Percentiles rank a stretch among this genome's conserved stretches.
Conservation (phyloP, 176 grass and related monocot species). For the Echinochloa phyllopogon region DNA sequence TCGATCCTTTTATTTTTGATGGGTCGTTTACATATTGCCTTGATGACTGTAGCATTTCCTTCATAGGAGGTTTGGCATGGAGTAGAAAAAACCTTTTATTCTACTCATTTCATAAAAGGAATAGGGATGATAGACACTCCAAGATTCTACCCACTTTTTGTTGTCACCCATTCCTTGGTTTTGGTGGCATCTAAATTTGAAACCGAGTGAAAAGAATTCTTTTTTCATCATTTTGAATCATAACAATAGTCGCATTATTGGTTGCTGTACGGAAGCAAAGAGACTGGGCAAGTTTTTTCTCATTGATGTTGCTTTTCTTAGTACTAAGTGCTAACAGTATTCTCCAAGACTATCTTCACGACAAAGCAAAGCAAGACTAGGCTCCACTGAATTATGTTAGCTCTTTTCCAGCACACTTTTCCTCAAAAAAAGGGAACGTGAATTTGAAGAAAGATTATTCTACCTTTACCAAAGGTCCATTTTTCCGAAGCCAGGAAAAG, state of each 20-base stretch:
- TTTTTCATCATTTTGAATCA: conserved; percentile 17
- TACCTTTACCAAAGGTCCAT: conserved; percentile 1
- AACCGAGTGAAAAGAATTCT: conserved; percentile 17
- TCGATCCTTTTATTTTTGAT: background rate
- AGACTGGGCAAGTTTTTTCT: conserved; percentile 22
- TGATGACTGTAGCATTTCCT: conserved; percentile 11
- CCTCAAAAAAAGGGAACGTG: background rate
- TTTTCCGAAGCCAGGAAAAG: background rate
- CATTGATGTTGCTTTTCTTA: conserved; percentile 39
- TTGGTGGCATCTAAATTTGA: conserved; percentile 26
- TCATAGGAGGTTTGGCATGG: background rate
- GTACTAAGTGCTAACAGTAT: conserved; percentile 24
- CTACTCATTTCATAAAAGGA: conserved; percentile 28
- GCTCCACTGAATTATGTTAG: conserved; percentile 46
- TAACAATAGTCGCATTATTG: background rate
- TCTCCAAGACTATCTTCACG: conserved; percentile 48
- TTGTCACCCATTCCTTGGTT: background rate
- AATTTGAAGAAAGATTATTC: conserved; percentile 23
- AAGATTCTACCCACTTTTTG: conserved; percentile 28
- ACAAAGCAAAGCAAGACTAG: conserved; percentile 56
- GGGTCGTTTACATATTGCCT: background rate
- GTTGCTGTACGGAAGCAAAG: background rate
- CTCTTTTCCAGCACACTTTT: conserved; percentile 40
- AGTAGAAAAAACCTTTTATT: background rate
- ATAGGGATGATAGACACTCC: conserved; percentile 6